phyloP scores from a whole-genome alignment of 306 rosid species.

The Sphenostylis stenocarpa region DNA sequence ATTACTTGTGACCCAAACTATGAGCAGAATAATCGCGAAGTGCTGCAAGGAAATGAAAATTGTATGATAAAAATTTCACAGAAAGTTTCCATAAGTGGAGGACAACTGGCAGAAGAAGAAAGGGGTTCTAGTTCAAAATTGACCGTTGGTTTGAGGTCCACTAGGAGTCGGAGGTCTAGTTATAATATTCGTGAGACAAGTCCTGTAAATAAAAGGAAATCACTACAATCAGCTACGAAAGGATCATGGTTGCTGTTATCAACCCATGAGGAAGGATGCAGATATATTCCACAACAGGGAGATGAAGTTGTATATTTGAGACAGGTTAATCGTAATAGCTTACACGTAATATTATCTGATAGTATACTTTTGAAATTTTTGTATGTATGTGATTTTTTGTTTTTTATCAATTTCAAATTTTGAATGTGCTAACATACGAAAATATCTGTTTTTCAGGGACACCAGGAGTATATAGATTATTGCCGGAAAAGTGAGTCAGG shows the following conservation, averaged over 20 bases:
- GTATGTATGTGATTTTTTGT: background rate
- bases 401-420: slow-evolving; percentile 5
- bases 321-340: slow-evolving; percentile 59
- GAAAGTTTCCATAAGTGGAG: slow-evolving; percentile 41
- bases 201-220: slow-evolving; percentile 61
- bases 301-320: slow-evolving; percentile 92
- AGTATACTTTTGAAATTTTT: slow-evolving; percentile 16
- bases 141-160: slow-evolving; percentile 86
- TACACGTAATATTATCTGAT: slow-evolving; percentile 19
- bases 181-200: slow-evolving; percentile 51
- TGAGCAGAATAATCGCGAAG: slow-evolving; percentile 43
- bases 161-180: slow-evolving; percentile 73
- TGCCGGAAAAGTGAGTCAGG: slow-evolving; percentile 62
- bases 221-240: slow-evolving; percentile 57
- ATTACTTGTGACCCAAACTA: slow-evolving; percentile 41
- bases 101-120: slow-evolving; percentile 56
- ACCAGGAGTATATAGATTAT: slow-evolving; percentile 78
- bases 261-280: slow-evolving; percentile 80
- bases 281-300: slow-evolving; percentile 94
- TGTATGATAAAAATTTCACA: slow-evolving; percentile 47
- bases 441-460: slow-evolving; percentile 68
- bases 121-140: slow-evolving; percentile 70
- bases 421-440: slow-evolving; percentile 25
- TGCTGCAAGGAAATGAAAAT: slow-evolving; percentile 51
- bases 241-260: slow-evolving; percentile 83